Conservation (phyloP, 257 asterid species). For the Solanum neorickii region DNA sequence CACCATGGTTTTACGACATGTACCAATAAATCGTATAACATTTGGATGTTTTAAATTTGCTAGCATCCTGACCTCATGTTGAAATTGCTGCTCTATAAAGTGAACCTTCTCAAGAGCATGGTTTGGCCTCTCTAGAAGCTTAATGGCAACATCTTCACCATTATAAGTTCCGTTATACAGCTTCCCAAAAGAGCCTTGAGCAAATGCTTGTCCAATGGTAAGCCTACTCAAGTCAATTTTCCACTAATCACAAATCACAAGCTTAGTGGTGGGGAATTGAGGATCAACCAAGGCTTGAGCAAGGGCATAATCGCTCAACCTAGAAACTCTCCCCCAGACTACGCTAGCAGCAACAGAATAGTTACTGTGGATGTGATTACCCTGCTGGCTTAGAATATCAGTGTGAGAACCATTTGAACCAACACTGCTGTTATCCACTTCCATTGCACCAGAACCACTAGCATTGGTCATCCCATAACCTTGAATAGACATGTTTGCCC, state of each 20-base stretch:
- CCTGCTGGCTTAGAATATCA: conserved; percentile 65
- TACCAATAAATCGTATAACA: conserved; percentile 87
- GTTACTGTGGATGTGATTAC: conserved; percentile 11
- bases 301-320: conserved; percentile 66
- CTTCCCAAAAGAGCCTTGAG: conserved; percentile 95
- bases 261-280: conserved; percentile 73
- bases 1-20: conserved; percentile 87
- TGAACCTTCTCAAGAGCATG: conserved; percentile 67
- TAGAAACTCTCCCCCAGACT: conserved; percentile 53
- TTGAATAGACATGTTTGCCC: conserved; percentile 77
- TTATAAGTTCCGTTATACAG: conserved; percentile 82
- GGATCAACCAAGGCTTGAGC: conserved; percentile 90
- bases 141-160: conserved; percentile 90
- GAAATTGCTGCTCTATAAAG: conserved; percentile 92
- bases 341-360: conserved; percentile 71
- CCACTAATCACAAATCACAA: conserved; percentile 78
- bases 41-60: conserved; percentile 78
- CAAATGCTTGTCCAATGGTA: conserved; percentile 89
- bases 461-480: conserved; percentile 84
- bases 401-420: conserved; percentile 81
- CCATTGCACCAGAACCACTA: conserved; percentile 43
- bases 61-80: conserved; percentile 95
- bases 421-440: conserved; percentile 76
- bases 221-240: conserved; percentile 86
- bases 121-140: conserved; percentile 87